phyloP scores from a whole-genome alignment of 805 yeast genomes.

The Kockiozyma suomiensis region DNA sequence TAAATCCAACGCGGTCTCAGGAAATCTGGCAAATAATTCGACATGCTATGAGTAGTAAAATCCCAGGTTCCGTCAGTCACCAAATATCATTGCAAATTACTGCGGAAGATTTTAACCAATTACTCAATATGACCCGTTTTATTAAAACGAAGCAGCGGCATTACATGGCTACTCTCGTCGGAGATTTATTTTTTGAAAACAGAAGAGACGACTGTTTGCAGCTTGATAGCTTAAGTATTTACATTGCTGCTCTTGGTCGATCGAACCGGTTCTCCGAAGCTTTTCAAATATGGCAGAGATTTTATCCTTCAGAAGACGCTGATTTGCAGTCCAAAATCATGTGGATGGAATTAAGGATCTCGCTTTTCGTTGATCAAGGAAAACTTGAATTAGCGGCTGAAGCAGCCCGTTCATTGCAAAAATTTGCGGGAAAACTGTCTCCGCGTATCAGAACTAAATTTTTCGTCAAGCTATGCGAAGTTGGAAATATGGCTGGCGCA shows the following conservation, averaged over 20 bases:
- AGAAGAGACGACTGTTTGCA: neutral
- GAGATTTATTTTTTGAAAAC: conserved; percentile 14
- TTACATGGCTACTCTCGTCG: neutral
- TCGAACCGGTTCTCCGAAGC: conserved; percentile 8
- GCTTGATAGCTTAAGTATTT: neutral
- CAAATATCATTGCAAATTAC: neutral
- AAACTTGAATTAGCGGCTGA: conserved; percentile 19
- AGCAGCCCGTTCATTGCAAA: conserved; percentile 11
- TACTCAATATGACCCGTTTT: neutral
- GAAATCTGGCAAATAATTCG: conserved; percentile 2
- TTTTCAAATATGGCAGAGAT: conserved; percentile 9
- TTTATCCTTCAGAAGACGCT: neutral
- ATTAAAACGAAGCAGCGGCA: neutral
- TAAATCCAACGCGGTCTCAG: neutral
- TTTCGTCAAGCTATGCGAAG: conserved; percentile 12
- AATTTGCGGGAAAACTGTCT: conserved; percentile 7
- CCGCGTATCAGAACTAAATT: conserved; percentile 1
- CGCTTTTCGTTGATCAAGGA: conserved; percentile 8
- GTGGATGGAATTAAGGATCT: conserved; percentile 22
- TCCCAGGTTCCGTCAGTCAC: neutral
- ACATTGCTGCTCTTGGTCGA: conserved; percentile 11
- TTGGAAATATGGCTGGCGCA: conserved; percentile 14
- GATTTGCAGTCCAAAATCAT: neutral
- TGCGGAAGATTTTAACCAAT: neutral
- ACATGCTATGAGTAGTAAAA: neutral